Conservation (phyloP, 139 green algal genomes). For the Chlorella ohadii region DNA sequence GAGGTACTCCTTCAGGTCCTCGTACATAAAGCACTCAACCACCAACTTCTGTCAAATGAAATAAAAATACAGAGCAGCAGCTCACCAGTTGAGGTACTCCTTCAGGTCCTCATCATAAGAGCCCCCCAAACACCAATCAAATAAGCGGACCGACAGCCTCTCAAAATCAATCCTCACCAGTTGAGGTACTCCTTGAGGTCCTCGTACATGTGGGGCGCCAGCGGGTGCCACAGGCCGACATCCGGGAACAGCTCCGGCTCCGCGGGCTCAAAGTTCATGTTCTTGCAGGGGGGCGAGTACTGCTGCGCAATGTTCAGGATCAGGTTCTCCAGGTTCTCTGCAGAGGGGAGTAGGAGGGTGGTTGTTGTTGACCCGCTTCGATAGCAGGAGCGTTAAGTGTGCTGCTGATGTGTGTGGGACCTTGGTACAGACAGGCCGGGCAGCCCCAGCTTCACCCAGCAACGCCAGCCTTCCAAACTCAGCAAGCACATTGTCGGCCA, state of each 20-base stretch:
- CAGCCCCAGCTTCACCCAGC: too few relatives aligned
- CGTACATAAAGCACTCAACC: too few relatives aligned
- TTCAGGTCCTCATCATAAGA: too few relatives aligned
- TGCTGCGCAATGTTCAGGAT: conserved; percentile 84
- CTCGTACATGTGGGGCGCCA: conserved; percentile 91
- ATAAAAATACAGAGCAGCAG: too few relatives aligned
- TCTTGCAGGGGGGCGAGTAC: conserved; percentile 93
- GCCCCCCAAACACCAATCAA: neutral
- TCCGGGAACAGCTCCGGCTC: conserved; percentile 96
- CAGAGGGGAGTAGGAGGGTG: neutral
- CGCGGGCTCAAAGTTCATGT: conserved; percentile 71
- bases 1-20: too few relatives aligned
- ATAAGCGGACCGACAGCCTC: neutral
- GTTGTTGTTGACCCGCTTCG: too few relatives aligned
- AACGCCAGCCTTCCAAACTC: neutral
- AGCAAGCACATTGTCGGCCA: too few relatives aligned
- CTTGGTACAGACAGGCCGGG: too few relatives aligned
- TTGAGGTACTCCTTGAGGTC: conserved; percentile 99
- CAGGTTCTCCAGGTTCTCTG: conserved; percentile 99
- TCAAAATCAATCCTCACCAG: conserved; percentile 70
- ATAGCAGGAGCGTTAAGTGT: too few relatives aligned
- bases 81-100: too few relatives aligned
- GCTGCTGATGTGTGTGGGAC: too few relatives aligned
- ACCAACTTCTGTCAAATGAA: too few relatives aligned
- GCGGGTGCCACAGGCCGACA: conserved; percentile 97